Percentiles rank a stretch among this genome's conserved stretches.
phyloP scores from a whole-genome alignment of 108 stramenopile genomes.

The Cyclotella cryptica region DNA sequence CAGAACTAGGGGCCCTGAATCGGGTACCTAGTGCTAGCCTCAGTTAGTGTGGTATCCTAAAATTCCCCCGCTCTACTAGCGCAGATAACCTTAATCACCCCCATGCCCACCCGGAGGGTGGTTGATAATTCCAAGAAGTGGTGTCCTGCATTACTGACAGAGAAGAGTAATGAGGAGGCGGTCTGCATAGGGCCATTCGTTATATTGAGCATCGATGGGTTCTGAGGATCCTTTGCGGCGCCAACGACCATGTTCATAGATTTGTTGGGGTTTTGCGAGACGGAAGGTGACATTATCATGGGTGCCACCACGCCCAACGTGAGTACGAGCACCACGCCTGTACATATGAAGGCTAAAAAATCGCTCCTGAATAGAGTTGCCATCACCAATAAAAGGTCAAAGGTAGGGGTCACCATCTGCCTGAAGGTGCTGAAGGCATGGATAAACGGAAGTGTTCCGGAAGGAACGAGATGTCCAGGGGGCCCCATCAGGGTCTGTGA shows the following conservation, averaged over 20 bases:
- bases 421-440: neutral
- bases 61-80: too few relatives aligned
- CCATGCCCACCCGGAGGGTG: too few relatives aligned
- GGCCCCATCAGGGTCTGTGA: neutral
- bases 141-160: conserved; percentile 5
- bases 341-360: conserved; percentile 9
- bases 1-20: too few relatives aligned
- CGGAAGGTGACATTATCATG: neutral
- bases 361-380: neutral
- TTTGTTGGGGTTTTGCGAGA: neutral
- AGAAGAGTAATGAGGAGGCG: neutral
- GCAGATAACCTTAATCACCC: too few relatives aligned
- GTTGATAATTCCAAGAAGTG: too few relatives aligned
- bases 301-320: neutral
- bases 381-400: neutral
- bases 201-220: conserved; percentile 2
- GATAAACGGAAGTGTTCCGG: neutral
- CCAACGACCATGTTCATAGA: conserved; percentile 9
- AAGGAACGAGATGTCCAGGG: neutral
- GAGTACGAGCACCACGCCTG: neutral
- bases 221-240: neutral
- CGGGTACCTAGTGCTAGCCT: too few relatives aligned
- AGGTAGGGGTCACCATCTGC: neutral
- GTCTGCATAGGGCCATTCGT: neutral
- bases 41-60: too few relatives aligned